These are phyloP conservation scores for Tripterygium wilfordii DNA, from an alignment of 177 flowering plant genomes.

Conservation along the genomic window DNA sequence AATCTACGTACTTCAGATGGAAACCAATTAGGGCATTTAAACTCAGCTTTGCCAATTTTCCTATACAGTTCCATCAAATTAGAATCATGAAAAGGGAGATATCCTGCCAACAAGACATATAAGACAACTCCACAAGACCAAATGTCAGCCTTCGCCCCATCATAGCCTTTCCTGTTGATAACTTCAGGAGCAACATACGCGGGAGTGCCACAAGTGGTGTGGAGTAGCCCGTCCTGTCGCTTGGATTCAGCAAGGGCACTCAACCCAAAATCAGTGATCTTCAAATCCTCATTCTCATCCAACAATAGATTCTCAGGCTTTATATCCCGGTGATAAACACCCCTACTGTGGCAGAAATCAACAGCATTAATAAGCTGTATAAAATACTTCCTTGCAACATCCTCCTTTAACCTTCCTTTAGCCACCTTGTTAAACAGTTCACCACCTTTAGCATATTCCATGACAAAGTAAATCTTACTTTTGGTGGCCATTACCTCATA, in stretches of 20 bases:
- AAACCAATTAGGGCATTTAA: constrained; percentile 47
- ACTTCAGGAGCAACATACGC: constrained; percentile 67
- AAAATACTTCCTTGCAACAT: constrained; percentile 39
- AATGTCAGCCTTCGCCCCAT: constrained; percentile 54
- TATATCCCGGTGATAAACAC: constrained; percentile 54
- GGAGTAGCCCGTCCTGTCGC: constrained; percentile 48
- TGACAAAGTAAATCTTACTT: constrained; percentile 41
- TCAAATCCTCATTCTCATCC: constrained; percentile 47
- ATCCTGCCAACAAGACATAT: constrained; percentile 45
- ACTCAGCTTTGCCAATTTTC: constrained; percentile 50
- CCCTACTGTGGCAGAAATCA: constrained; percentile 52
- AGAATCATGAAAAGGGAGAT: constrained; percentile 57
- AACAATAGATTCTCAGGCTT: constrained; percentile 53
- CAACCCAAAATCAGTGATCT: constrained; percentile 52
- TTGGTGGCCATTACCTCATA: constrained; percentile 58
- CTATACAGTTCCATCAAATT: constrained; percentile 57
- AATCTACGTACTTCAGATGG: constrained; percentile 34
- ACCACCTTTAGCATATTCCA: constrained; percentile 60
- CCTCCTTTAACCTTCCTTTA: constrained; percentile 48
- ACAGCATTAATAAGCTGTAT: constrained; percentile 41
- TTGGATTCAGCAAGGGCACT: constrained; percentile 51
- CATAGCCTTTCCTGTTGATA: constrained; percentile 47
- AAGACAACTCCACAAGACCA: constrained; percentile 62
- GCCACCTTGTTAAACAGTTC: constrained; percentile 53
- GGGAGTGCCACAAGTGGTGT: constrained; percentile 57